Evolutionary conservation across 202 grass and related monocot genomes (phyloP).

Genomic region (Elaeis oleifera): DNA sequence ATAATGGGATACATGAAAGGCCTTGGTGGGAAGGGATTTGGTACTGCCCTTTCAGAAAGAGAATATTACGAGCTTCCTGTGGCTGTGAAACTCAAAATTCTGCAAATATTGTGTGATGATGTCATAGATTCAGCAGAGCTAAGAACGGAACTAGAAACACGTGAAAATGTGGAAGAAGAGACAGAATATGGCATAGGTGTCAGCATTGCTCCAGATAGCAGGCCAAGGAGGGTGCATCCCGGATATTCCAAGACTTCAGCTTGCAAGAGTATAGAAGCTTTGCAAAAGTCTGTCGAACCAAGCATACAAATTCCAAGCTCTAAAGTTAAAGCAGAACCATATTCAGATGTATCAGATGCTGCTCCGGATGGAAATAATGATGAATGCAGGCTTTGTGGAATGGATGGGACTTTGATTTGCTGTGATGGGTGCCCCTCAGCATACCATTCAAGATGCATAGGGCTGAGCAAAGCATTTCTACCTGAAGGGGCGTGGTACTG

Average conservation of each 20-base stretch:
- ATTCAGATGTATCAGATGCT: slow-evolving; percentile 26
- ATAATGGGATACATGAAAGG: slow-evolving; percentile 52
- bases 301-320: slow-evolving; percentile 5
- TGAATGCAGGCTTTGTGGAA: slow-evolving; percentile 87
- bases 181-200: slow-evolving; percentile 45
- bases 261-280: slow-evolving; percentile 32
- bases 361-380: slow-evolving; percentile 83
- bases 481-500: slow-evolving; percentile 81
- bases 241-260: slow-evolving; percentile 35
- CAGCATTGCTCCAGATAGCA: slow-evolving; percentile 15
- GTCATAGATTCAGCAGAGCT: slow-evolving; percentile 67
- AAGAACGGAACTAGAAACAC: slow-evolving; percentile 71
- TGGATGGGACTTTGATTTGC: slow-evolving; percentile 96
- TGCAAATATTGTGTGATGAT: slow-evolving; percentile 93
- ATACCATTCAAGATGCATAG: slow-evolving; percentile 98
- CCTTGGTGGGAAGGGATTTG: slow-evolving; percentile 44
- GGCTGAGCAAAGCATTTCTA: slow-evolving; percentile 73
- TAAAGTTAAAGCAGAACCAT: slow-evolving; percentile 32
- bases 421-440: slow-evolving; percentile 89
- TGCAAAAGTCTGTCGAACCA: slow-evolving; percentile 20
- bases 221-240: slow-evolving; percentile 32
- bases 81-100: slow-evolving; percentile 55
- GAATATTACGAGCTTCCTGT: slow-evolving; percentile 80
- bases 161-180: slow-evolving; percentile 63
- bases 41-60: slow-evolving; percentile 27